These are phyloP conservation scores for Citrus australasica DNA, from an alignment of 345 rosid genomes.

Conservation along the genomic window DNA sequence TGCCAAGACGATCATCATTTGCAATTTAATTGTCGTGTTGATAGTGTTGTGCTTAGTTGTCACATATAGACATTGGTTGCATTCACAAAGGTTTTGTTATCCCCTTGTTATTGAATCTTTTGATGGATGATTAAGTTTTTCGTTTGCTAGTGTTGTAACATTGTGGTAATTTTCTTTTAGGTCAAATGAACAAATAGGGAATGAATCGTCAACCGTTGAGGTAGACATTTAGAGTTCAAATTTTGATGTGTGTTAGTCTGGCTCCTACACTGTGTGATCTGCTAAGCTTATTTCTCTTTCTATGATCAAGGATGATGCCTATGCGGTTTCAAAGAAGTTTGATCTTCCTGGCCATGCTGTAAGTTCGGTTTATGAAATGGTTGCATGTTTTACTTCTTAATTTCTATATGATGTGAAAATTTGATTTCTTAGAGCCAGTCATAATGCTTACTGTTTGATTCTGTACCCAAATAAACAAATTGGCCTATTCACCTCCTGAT, in stretches of 20 bases:
- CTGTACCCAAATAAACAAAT: not conserved
- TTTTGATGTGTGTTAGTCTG: not conserved
- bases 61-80: slow-evolving; percentile 62
- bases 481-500: not conserved
- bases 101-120: slow-evolving; percentile 1
- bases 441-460: not conserved
- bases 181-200: slow-evolving; percentile 29
- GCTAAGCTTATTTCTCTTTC: slow-evolving; percentile 4
- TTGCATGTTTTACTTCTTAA: not conserved
- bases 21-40: slow-evolving; percentile 46
- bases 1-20: slow-evolving; percentile 44
- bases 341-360: slow-evolving; percentile 86
- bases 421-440: not conserved
- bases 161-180: slow-evolving; percentile 20
- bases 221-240: slow-evolving; percentile 15
- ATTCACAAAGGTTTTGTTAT: slow-evolving; percentile 48
- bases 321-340: slow-evolving; percentile 44
- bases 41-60: slow-evolving; percentile 44
- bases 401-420: not conserved
- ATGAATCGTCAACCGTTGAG: slow-evolving; percentile 37
- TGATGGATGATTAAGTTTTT: not conserved
- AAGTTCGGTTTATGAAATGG: slow-evolving; percentile 25
- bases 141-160: slow-evolving; percentile 5
- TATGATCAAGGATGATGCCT: slow-evolving; percentile 42
- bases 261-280: not conserved